Conservation (phyloP, 2,329 filamentous ascomycete species). For the Amauroascus niger region DNA sequence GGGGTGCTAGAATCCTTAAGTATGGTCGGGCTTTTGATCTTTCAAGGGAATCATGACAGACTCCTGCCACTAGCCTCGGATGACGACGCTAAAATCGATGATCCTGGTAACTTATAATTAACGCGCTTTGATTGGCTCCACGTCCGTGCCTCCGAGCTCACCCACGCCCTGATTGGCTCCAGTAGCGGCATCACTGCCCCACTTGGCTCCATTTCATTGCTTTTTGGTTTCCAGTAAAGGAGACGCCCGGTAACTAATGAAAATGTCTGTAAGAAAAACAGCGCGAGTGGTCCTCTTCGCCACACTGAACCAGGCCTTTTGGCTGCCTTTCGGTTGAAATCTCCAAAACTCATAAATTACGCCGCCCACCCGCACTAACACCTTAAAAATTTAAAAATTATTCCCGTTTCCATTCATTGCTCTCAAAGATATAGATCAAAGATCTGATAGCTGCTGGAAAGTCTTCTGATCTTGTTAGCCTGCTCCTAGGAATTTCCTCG, state of each 20-base stretch:
- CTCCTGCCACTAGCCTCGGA: slow-evolving; percentile 31
- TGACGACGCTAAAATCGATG: slow-evolving; percentile 29
- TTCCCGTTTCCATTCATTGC: slow-evolving; percentile 1
- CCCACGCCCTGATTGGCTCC: slow-evolving; percentile 21
- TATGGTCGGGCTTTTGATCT: slow-evolving; percentile 28
- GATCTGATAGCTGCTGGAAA: neutral
- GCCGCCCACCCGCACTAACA: neutral
- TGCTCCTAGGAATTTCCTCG: neutral
- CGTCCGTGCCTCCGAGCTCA: slow-evolving; percentile 20
- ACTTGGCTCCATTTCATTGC: slow-evolving; percentile 9
- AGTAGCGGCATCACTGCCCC: slow-evolving; percentile 14
- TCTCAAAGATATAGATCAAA: neutral
- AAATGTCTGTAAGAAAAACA: slow-evolving; percentile 6
- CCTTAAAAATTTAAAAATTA: neutral
- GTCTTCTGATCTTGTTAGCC: neutral
- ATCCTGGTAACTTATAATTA: slow-evolving; percentile 28
- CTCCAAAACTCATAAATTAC: neutral
- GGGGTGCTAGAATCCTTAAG: slow-evolving; percentile 37
- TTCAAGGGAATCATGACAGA: slow-evolving; percentile 23
- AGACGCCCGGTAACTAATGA: slow-evolving; percentile 6
- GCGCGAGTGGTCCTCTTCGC: slow-evolving; percentile 2
- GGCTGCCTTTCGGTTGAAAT: neutral
- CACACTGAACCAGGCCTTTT: neutral
- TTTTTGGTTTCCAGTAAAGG: neutral
- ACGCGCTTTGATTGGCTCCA: slow-evolving; percentile 26